These are phyloP conservation scores for Pichia sp. DNA, from an alignment of 1,139 yeast species.

Conservation along the genomic window DNA sequence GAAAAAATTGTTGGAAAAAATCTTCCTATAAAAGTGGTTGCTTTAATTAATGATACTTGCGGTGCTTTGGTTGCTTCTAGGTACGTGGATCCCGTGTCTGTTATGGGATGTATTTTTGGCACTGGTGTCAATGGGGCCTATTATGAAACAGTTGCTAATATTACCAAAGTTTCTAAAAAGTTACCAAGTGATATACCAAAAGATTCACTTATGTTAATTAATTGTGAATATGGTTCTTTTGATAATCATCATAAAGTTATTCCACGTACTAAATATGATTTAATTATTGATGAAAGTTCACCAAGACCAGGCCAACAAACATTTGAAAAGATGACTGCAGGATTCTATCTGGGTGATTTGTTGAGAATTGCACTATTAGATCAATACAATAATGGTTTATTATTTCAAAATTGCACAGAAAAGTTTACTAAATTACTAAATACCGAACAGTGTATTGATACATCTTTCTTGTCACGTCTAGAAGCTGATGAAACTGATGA, in stretches of 20 bases:
- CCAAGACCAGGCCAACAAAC: constrained; percentile 98
- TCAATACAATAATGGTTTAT: constrained; percentile 49
- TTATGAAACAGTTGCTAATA: constrained; percentile 69
- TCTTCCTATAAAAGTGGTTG: constrained; percentile 84
- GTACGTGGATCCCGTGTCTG: constrained; percentile 84
- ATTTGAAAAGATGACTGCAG: constrained; percentile 97
- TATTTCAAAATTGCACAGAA: constrained; percentile 41
- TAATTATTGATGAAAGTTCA: constrained; percentile 71
- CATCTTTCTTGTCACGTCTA: constrained; percentile 78
- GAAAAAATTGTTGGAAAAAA: constrained; percentile 58
- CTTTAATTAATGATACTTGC: constrained; percentile 93
- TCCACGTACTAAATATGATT: constrained; percentile 89
- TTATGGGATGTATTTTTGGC: constrained; percentile 96
- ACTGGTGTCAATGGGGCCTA: constrained; percentile 99
- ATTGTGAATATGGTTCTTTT: constrained; percentile 98
- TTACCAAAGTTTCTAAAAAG: constrained; percentile 79
- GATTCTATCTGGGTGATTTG: constrained; percentile 92
- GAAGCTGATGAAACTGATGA: constrained; percentile 93
- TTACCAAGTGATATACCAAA: constrained; percentile 57
- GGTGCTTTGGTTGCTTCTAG: constrained; percentile 96
- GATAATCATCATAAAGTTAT: constrained; percentile 82
- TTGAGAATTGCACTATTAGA: constrained; percentile 78
- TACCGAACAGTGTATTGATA: constrained; percentile 70
- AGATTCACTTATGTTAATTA: constrained; percentile 84
- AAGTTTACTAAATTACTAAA: constrained; percentile 45